Conservation (phyloP, 305 asterid species). For the Rubia balearica region DNA sequence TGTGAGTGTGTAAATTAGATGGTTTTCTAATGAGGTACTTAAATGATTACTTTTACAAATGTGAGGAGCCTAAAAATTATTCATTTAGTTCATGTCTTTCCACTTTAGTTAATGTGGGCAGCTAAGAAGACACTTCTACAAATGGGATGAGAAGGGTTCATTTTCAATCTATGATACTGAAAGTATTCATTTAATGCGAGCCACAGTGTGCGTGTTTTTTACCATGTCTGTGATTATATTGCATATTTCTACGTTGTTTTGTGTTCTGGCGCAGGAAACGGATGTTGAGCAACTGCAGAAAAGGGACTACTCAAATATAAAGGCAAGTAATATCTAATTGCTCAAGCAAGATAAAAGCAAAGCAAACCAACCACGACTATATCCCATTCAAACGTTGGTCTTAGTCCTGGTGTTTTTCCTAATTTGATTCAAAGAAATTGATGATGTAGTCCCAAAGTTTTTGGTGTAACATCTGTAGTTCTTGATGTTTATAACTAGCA, state of each 20-base stretch:
- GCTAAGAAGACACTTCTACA: not conserved
- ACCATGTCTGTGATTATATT: slow-evolving; percentile 2
- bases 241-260: slow-evolving; percentile 15
- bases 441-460: not conserved
- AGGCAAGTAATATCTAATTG: slow-evolving; percentile 33
- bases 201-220: not conserved
- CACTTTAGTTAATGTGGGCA: not conserved
- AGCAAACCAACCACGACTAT: too few relatives aligned
- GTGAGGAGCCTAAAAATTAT: not conserved
- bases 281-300: slow-evolving; percentile 95
- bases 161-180: not conserved
- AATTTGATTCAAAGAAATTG: not conserved
- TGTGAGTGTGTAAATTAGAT: not conserved
- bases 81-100: not conserved
- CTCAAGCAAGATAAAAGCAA: not conserved
- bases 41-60: not conserved
- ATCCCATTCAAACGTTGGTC: too few relatives aligned
- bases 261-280: slow-evolving; percentile 55
- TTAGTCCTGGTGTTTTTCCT: too few relatives aligned
- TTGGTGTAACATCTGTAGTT: not conserved
- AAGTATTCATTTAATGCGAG: not conserved
- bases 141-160: not conserved
- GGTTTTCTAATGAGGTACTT: not conserved
- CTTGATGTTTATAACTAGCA: not conserved
- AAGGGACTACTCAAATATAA: slow-evolving; percentile 78